phyloP scores from a whole-genome alignment of 2,329 filamentous ascomycete genomes.

The Chalaropsis thielavioides region DNA sequence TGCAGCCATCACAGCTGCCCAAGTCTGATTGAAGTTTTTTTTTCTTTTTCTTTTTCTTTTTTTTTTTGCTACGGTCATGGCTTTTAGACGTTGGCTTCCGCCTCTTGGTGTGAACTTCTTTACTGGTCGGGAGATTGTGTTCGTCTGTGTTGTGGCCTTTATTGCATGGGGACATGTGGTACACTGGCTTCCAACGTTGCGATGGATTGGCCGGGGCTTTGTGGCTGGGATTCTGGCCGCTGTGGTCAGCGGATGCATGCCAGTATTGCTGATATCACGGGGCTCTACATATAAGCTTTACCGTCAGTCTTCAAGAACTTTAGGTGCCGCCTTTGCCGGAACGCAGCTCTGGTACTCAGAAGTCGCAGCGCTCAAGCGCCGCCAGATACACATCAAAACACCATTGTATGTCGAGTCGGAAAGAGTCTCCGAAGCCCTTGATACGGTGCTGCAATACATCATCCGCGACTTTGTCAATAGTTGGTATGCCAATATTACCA shows the following conservation, averaged over 20 bases:
- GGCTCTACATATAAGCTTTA: conserved; percentile 27
- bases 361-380: conserved; percentile 47
- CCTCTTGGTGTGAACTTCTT: conserved; percentile 45
- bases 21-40: not conserved
- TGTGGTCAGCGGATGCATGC: conserved; percentile 38
- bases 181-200: conserved; percentile 67
- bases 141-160: conserved; percentile 56
- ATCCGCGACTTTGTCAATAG: conserved; percentile 71
- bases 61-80: not conserved
- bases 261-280: conserved; percentile 49
- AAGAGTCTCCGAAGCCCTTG: conserved; percentile 64
- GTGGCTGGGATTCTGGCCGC: conserved; percentile 49
- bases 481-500: conserved; percentile 83
- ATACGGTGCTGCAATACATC: conserved; percentile 62
- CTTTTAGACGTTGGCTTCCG: not conserved
- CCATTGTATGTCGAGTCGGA: conserved; percentile 64
- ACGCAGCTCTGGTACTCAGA: conserved; percentile 55
- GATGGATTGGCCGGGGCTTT: conserved; percentile 77
- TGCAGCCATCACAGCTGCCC: not conserved
- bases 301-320: conserved; percentile 30
- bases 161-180: conserved; percentile 78
- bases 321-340: conserved; percentile 44
- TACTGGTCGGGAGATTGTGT: conserved; percentile 55
- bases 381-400: conserved; percentile 51
- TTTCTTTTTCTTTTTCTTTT: not conserved